Evolutionary conservation across 2,329 filamentous ascomycete species (phyloP), one percentile per base, ranked within the genome.

Genomic region (Knoxdaviesia proteae): DNA sequence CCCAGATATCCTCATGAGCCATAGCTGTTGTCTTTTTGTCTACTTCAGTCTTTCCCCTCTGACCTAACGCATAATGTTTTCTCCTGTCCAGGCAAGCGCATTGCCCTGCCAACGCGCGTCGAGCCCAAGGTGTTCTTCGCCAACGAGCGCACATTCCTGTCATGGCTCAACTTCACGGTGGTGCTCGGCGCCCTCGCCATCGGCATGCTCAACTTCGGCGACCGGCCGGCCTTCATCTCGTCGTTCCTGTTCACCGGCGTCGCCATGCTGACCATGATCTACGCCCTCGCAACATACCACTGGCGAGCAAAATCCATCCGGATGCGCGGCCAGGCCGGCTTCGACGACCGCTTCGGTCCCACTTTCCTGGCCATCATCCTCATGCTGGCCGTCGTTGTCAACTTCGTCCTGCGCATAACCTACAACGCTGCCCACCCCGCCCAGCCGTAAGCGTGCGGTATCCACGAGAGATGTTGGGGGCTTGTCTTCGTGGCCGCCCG

Each of bases 81-180:
- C 32, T 33, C 32, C 38, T 20, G 34, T n/a, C 40, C 53, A 94
- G 88, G 88, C 72, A 98, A 98, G 68, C 84, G 88, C 58, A 96
- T 98, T 59, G 88, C 90, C 54, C 84, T 98, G 49, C 90, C 90
- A 45, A 94, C 88, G 47, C 86, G 90, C 52, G 88, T 98, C 62
- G 90, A 98, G 63, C 90, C 90, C 54, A 98, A 98, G 65, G 90
- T 98, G 68, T 98, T 96, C 76, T 98, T 98, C 70, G 90, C 90
- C 64, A 98, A 98, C 70, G 90, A 98, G 67, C 84, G 90, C 49
- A 98, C 90, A 49, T 98, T 98, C 61, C 77, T 98, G 56, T 94
- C 86, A 62, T 98, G 90, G 90, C 83, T 98, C 56, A 98, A 98
- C 73, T 96, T 96, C 70, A 94, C 87, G 60, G 87, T 98, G 56